Evolutionary conservation across 2,329 filamentous ascomycete genomes (phyloP).

Genomic region (Acephala macrosclerotiorum): DNA sequence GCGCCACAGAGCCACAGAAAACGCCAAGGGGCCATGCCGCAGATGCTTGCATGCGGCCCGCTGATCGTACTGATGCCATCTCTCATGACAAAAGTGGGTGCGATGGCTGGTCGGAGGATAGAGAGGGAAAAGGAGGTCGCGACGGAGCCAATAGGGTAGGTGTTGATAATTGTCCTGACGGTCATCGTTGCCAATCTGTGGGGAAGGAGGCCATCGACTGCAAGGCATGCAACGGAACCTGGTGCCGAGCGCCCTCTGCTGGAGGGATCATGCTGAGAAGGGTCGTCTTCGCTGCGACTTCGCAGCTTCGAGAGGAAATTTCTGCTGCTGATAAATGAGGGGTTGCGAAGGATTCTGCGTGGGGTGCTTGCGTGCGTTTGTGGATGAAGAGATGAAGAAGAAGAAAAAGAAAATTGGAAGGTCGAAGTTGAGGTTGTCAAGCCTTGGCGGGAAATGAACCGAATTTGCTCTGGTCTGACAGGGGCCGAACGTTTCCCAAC

Average conservation of each 20-base stretch:
- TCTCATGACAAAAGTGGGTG: background rate
- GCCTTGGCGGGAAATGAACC: background rate
- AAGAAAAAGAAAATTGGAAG: background rate
- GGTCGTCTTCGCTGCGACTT: background rate
- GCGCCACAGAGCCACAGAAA: background rate
- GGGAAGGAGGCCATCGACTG: background rate
- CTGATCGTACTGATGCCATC: background rate
- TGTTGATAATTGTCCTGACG: constrained; percentile 4
- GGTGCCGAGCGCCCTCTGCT: background rate
- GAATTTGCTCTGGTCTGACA: background rate
- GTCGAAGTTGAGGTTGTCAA: background rate
- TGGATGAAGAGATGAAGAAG: background rate
- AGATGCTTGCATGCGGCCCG: background rate
- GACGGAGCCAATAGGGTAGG: background rate
- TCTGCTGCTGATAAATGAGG: background rate
- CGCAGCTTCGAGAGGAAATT: background rate
- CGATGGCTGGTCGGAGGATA: background rate
- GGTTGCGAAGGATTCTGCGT: background rate
- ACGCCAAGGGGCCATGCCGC: background rate
- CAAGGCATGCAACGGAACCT: background rate
- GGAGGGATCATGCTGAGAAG: constrained; percentile 1
- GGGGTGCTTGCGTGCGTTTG: background rate
- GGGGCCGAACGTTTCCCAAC: background rate
- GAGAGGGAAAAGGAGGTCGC: no score
- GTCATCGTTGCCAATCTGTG: background rate